A percentile compares a stretch with the other conserved stretches of the same genome.
These are phyloP conservation scores for Gossypium gossypioides DNA, from an alignment of 441 rosid genomes.

Conservation along the genomic window DNA sequence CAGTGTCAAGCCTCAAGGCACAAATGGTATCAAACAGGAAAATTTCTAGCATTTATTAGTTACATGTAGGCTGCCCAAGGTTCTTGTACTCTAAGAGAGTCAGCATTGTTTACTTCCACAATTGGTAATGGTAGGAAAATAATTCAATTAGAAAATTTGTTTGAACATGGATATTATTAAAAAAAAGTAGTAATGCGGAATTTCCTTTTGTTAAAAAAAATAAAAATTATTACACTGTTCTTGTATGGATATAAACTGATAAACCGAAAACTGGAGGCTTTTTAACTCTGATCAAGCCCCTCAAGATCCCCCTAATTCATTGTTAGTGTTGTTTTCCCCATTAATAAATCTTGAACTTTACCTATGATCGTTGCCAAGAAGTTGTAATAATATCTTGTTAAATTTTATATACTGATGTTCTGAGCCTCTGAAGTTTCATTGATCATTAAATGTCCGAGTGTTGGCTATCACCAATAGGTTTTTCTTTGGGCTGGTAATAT, in stretches of 20 bases:
- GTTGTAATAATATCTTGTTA: neutral
- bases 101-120: neutral
- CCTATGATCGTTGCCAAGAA: neutral
- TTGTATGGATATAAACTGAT: neutral
- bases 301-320: neutral
- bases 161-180: neutral
- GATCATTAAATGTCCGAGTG: neutral
- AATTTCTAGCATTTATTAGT: neutral
- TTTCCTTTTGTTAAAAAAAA: neutral
- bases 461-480: neutral
- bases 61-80: neutral
- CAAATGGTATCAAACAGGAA: neutral
- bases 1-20: neutral
- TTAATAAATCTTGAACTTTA: neutral
- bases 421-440: neutral
- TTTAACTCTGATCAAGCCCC: neutral
- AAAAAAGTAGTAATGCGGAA: neutral
- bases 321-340: neutral
- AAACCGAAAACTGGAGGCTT: neutral
- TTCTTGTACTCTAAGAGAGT: neutral
- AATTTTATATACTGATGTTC: neutral
- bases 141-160: neutral
- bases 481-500: neutral
- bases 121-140: neutral
- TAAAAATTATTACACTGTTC: neutral